Percentiles rank a stretch among this genome's conserved stretches.
Evolutionary conservation across 805 yeast species (phyloP).

Genomic region (Hanseniaspora hatyaiensis): DNA sequence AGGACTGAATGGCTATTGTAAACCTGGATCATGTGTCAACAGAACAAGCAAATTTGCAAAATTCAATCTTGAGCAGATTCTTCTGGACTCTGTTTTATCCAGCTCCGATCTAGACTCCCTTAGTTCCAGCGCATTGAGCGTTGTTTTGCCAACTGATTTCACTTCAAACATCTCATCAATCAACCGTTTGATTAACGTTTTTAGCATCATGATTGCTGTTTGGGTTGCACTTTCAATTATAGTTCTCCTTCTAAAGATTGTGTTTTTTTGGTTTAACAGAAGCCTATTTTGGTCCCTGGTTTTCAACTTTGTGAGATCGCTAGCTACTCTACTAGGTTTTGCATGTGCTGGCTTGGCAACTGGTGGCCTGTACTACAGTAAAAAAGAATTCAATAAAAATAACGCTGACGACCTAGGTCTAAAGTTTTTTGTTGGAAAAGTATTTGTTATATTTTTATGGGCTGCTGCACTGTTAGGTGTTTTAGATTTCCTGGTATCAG

Average conservation of each 20-base stretch:
- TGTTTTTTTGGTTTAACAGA: background rate
- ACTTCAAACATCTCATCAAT: background rate
- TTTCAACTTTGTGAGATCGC: background rate
- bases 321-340: background rate
- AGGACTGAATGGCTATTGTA: conserved; percentile 11
- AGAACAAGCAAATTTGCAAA: background rate
- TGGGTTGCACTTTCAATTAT: background rate
- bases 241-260: background rate
- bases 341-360: background rate
- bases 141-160: background rate
- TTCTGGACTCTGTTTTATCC: background rate
- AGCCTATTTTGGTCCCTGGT: background rate
- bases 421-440: background rate
- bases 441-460: background rate
- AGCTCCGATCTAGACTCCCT: background rate
- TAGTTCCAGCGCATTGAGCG: no score
- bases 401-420: background rate
- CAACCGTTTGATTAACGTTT: conserved; percentile 4
- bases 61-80: conserved; percentile 1
- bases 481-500: background rate
- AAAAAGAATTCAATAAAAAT: background rate
- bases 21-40: background rate
- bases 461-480: background rate
- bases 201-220: conserved; percentile 1
- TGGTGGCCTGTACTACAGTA: background rate